Evolutionary conservation across 2,329 filamentous ascomycete species (phyloP).

Genomic region (Phaeoacremonium minimum): DNA sequence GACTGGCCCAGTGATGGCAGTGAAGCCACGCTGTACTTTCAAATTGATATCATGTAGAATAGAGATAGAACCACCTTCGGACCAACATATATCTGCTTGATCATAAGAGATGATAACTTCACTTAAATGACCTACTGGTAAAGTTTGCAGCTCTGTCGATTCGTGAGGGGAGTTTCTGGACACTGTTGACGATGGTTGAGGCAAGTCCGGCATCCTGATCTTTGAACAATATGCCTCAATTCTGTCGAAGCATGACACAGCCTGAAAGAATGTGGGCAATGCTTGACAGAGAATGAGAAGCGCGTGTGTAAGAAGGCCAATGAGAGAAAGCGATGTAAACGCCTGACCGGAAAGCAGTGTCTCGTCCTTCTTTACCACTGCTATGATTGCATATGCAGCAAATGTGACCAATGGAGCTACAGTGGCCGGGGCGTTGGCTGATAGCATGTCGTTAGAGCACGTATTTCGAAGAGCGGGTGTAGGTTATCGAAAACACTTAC

Average conservation of each 20-base stretch:
- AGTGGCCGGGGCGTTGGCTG: constrained; percentile 6
- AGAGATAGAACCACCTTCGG: too few species aligned
- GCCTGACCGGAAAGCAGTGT: constrained; percentile 10
- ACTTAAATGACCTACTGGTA: too few species aligned
- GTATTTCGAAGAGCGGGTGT: too few species aligned
- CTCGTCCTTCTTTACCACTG: constrained; percentile 9
- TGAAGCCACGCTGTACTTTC: neutral
- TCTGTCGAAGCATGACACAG: constrained; percentile 14
- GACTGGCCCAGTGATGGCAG: constrained; percentile 12
- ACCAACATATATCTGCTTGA: too few species aligned
- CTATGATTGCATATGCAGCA: constrained; percentile 17
- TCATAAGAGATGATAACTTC: too few species aligned
- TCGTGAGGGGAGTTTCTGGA: too few species aligned
- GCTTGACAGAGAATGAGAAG: constrained; percentile 12
- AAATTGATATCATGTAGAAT: too few species aligned
- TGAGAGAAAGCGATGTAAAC: constrained; percentile 14
- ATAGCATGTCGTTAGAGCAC: neutral
- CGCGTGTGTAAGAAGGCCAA: constrained; percentile 12
- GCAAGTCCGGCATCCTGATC: constrained; percentile 4
- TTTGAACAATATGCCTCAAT: constrained; percentile 13
- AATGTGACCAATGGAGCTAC: constrained; percentile 19
- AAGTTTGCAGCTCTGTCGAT: too few species aligned
- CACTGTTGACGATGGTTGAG: too few species aligned
- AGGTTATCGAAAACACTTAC: constrained; percentile 8
- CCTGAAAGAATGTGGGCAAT: constrained; percentile 11